A percentile compares a stretch with the other conserved stretches of the same genome.
Conservation (phyloP, 805 yeast species). For the Yamadazyma tumulicola region DNA sequence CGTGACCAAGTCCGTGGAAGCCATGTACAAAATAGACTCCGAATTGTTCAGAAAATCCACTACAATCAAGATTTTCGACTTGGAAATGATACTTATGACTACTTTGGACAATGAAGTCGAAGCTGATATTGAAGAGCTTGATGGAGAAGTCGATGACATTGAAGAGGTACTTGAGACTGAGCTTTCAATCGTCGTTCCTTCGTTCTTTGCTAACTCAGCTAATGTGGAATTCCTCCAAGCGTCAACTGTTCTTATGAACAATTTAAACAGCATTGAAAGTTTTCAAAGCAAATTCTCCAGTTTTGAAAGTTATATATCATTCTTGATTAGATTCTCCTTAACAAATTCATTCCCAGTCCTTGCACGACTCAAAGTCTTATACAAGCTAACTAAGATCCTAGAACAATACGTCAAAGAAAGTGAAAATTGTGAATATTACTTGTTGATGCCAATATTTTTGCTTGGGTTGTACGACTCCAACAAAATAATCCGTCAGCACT, state of each 20-base stretch:
- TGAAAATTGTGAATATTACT: slow-evolving; percentile 34
- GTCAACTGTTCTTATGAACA: slow-evolving; percentile 3
- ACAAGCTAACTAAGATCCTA: slow-evolving; percentile 33
- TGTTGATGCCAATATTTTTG: slow-evolving; percentile 56
- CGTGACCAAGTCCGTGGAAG: slow-evolving; percentile 18
- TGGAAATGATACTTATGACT: slow-evolving; percentile 61
- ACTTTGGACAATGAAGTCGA: slow-evolving; percentile 42
- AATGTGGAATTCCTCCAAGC: slow-evolving; percentile 34
- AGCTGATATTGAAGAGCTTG: slow-evolving; percentile 32
- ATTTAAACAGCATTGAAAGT: slow-evolving; percentile 7
- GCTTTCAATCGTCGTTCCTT: slow-evolving; percentile 12
- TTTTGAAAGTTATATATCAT: slow-evolving; percentile 49
- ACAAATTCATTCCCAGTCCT: slow-evolving; percentile 58
- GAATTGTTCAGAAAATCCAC: slow-evolving; percentile 16
- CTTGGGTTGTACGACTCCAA: slow-evolving; percentile 52
- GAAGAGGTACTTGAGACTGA: slow-evolving; percentile 17
- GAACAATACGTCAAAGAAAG: slow-evolving; percentile 28
- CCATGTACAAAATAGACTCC: slow-evolving; percentile 14
- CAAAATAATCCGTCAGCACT: slow-evolving; percentile 43
- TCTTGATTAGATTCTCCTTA: slow-evolving; percentile 52
- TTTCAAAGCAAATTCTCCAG: slow-evolving; percentile 28
- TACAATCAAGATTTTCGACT: slow-evolving; percentile 24
- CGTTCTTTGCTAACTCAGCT: slow-evolving; percentile 21
- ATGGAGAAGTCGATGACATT: slow-evolving; percentile 19
- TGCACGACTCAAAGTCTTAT: slow-evolving; percentile 46